Evolutionary conservation across 768 basidiomycete species (phyloP), one percentile per base, ranked within the genome.

Genomic region (Rhizopogon rudus): DNA sequence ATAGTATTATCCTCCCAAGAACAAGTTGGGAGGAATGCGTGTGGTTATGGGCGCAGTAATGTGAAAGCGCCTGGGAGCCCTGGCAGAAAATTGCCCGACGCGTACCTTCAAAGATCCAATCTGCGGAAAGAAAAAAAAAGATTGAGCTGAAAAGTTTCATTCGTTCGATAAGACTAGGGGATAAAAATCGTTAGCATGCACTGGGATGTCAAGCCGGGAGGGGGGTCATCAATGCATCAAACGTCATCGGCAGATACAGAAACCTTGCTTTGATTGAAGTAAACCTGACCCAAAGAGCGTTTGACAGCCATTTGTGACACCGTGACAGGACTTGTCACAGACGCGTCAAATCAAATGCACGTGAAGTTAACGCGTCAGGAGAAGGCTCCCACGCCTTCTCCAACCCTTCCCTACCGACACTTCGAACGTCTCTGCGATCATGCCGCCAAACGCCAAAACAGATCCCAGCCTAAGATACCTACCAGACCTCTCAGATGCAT

Each of bases 401-500:
- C 31, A 33, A 33, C 31, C 31, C 31, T 20, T 35, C 35, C 33
- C 29, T 33, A 14, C 14, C 44, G 29, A 45, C 52, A 44, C 13
- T 25, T 45, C 17, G 45, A 28, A 12, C 37, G n/a, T 22, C 33
- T 35, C 46, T 25, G 4, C 16, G 63, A 37, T n/a, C 17, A 54
- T 64, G 60, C 56, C 58, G 28, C 56, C 60, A 16, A 60, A 63
- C 59, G 67, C 62, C 59, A 63, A 69, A 17, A 66, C 68, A 40
- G 73, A 75, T 67, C 66, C 81, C 20, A 85, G 81, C 54, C 66
- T 77, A 46, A 74, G 78, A 62, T 79, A 82, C 65, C 62, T 83
- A 28, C 82, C 82, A 40, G 81, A 85, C 57, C 63, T 76, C 50
- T 82, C 84, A 3, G 67, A 70, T 7, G 61, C 68, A 6, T 70